Percentiles rank a stretch among this genome's conserved stretches.
phyloP scores from a whole-genome alignment of 495 filamentous ascomycete genomes.

The Penicillium crystallinum region DNA sequence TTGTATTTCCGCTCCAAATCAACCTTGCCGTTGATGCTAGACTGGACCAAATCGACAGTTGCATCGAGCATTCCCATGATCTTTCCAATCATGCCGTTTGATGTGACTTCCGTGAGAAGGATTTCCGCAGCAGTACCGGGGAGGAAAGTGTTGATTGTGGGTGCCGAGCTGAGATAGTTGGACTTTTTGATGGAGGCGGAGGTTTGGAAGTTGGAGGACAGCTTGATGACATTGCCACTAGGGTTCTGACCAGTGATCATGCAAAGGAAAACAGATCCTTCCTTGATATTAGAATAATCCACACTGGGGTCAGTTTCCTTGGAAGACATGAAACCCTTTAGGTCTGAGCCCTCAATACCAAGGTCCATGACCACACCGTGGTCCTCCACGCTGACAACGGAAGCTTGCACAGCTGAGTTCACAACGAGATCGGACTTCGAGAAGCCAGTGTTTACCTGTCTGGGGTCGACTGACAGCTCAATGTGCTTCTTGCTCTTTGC shows the following conservation, averaged over 20 bases:
- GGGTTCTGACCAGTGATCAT: conserved; percentile 69
- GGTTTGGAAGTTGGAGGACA: conserved; percentile 68
- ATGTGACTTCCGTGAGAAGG: conserved; percentile 65
- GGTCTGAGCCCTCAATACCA: conserved; percentile 57
- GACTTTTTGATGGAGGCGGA: conserved; percentile 65
- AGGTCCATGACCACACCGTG: conserved; percentile 94
- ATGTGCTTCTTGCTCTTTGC: conserved; percentile 73
- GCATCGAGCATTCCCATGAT: conserved; percentile 88
- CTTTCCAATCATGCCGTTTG: conserved; percentile 67
- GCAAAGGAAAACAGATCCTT: conserved; percentile 80
- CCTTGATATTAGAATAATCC: conserved; percentile 58
- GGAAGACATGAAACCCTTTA: conserved; percentile 83
- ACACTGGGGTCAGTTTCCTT: conserved; percentile 65
- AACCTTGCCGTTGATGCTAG: conserved; percentile 59
- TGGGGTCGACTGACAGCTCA: conserved; percentile 75
- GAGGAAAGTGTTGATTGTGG: conserved; percentile 82
- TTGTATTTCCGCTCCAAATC: conserved; percentile 69
- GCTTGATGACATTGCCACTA: conserved; percentile 77
- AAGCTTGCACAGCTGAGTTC: conserved; percentile 76
- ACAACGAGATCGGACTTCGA: conserved; percentile 61
- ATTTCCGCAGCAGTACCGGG: conserved; percentile 87
- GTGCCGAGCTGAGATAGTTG: conserved; percentile 64
- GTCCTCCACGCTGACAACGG: conserved; percentile 85
- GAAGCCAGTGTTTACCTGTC: conserved; percentile 68
- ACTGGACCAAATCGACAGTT: conserved; percentile 85